Base-by-base conservation (phyloP, 306 rosid species). In the Crataegus laevigata region DNA sequence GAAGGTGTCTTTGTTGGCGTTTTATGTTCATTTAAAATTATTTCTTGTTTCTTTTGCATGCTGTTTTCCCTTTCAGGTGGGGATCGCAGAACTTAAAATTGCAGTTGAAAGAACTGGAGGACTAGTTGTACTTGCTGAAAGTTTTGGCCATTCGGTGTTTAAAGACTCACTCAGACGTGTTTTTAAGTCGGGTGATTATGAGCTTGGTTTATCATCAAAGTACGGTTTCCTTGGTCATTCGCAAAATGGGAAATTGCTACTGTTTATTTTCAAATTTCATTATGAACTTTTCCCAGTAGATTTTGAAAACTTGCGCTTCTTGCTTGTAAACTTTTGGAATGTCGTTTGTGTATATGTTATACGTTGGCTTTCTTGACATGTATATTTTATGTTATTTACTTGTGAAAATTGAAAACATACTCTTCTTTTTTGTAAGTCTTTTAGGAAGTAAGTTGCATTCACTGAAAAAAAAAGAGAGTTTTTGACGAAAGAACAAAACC, bases 71-170 rank as follows among this genome's bases (percentile, higher is more conserved):
- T 66, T 72, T 51, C 86, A 94, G 99, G 97, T 94, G 80, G 99
- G 99, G 22, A 85, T 94, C 87, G 99, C 97, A 62, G 99, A 94
- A 86, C 89, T 94, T 77, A 94, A 94, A 88, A 86, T 88, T 79
- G 96, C 92, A 30, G 92, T 94, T 82, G 99, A 94, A 84, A 92
- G 86, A 81, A 92, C 93, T 14, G 99, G 99, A 52, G 99, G 99
- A 77, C 89, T 94, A 67, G 98, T 92, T 80, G 96, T 92, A 76
- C 96, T 94, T 67, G 91, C 97, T 34, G 99, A 94, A 82, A 94
- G 99, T 92, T 94, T 92, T 85, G 96, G 99, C 42, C 99, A 94
- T 81, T 81, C 84, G 3, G 96, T 94, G 55, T 94, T 94, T 75
- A 94, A 90, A 85, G 96, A 94, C 68, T 90, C 99, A 50, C 91